Base-by-base conservation (phyloP, 306 rosid species). In the Trichosanthes cucumerina region DNA sequence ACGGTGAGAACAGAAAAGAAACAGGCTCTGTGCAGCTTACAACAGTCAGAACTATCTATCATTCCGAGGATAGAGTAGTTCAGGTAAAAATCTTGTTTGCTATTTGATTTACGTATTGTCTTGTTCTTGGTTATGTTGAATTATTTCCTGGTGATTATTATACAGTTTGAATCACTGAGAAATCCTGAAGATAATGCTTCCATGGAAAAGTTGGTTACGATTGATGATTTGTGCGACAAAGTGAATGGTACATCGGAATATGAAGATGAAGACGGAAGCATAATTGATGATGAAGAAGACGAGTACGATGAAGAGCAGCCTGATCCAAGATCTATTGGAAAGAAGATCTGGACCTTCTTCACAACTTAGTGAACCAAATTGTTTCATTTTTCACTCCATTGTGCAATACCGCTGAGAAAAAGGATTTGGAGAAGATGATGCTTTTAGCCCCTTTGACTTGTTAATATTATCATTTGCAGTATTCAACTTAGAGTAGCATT, bases 311-410 rank as follows among this genome's bases (percentile, higher is more conserved):
- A 21, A 57, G 88, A 59, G 3, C 85, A 85, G 79, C 88, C 90
- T 6, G 88, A 89, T 47, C 86, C 84, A 81, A 70, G 33, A n/a
- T 91, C 98, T 56, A 86, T 89, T 1, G 87, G 91, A 46, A 89
- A 87, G 88, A 91, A 87, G 86, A 81, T 93, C 34, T 85, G 93
- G 73, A 90, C 83, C 34, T 93, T 93, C 84, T 86, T 91, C 23
- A 89, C 96, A 50, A 83, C 98, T n/a, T 93, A 87, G 88, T 72
- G 81, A 69, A 78, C 64, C 41, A 79, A 79, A 73, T 53, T 19
- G 18, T 23, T 43, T 13, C 56, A 23, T 9, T 41, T 12, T 19
- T 68, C 19, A 41, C 54, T 69, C 75, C 75, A 69, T 39, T 69
- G 75, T 41, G 75, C 26, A 9, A 8, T 41, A 43, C 53, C 52